phyloP scores from a whole-genome alignment of 306 rosid genomes.

The Inga leiocalycina region DNA sequence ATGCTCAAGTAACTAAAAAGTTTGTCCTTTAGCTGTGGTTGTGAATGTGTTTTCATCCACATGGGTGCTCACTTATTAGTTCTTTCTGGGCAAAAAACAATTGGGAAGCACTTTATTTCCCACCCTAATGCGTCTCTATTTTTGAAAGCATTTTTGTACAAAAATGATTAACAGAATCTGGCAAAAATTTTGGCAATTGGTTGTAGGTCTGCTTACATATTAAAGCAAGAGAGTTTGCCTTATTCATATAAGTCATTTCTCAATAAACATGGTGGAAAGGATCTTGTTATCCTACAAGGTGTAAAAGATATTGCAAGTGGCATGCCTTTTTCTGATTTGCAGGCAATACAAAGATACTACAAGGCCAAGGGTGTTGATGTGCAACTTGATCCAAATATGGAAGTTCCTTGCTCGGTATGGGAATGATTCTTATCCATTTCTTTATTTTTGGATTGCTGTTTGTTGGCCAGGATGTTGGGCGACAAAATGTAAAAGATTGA shows the following conservation, averaged over 20 bases:
- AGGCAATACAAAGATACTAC: slow-evolving; percentile 53
- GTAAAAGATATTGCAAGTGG: slow-evolving; percentile 58
- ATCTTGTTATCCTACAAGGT: slow-evolving; percentile 52
- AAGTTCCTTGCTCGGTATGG: slow-evolving; percentile 69
- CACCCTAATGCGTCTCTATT: not conserved
- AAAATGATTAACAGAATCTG: not conserved
- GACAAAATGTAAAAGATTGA: not conserved
- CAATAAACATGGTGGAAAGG: slow-evolving; percentile 72
- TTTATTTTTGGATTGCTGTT: not conserved
- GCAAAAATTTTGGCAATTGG: not conserved
- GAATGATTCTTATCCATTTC: slow-evolving; percentile 1
- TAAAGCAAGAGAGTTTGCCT: slow-evolving; percentile 78
- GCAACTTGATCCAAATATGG: slow-evolving; percentile 58
- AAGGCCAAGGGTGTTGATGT: slow-evolving; percentile 42
- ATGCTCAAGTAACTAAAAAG: not conserved
- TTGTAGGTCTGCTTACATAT: slow-evolving; percentile 71
- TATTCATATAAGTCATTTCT: slow-evolving; percentile 74
- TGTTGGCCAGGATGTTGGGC: not conserved
- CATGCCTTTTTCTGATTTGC: slow-evolving; percentile 50
- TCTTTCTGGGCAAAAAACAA: not conserved
- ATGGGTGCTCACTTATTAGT: not conserved
- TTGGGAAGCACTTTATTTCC: not conserved
- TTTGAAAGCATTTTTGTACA: not conserved
- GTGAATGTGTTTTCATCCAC: not conserved
- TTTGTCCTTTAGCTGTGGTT: not conserved